These are phyloP conservation scores for Kuraishia hungarica DNA, from an alignment of 805 yeast genomes.

Conservation along the genomic window DNA sequence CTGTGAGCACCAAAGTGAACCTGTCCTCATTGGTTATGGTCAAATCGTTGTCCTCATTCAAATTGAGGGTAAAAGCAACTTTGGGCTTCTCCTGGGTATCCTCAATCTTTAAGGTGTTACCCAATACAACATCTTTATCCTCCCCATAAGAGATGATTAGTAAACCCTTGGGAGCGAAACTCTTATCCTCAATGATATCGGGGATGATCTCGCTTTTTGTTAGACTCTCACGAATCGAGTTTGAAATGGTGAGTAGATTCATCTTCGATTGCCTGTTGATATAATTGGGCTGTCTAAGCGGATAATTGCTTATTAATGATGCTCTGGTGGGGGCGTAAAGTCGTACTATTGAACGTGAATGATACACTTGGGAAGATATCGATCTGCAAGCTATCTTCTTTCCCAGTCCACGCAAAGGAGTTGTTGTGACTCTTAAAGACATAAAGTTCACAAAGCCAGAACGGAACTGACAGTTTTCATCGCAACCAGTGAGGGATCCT, in stretches of 20 bases:
- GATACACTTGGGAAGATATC: neutral
- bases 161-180: conserved; percentile 37
- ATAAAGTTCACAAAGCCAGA: neutral
- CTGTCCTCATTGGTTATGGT: conserved; percentile 36
- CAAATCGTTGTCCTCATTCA: conserved; percentile 28
- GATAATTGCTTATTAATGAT: neutral
- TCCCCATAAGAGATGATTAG: conserved; percentile 58
- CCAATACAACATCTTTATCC: conserved; percentile 61
- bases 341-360: neutral
- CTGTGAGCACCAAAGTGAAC: conserved; percentile 75
- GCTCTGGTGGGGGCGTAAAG: neutral
- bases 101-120: conserved; percentile 57
- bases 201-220: conserved; percentile 42
- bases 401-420: neutral
- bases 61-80: conserved; percentile 54
- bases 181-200: conserved; percentile 36
- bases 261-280: conserved; percentile 11
- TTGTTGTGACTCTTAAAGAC: neutral
- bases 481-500: neutral
- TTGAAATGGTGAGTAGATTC: conserved; percentile 44
- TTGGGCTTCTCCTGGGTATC: conserved; percentile 64
- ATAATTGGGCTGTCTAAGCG: neutral
- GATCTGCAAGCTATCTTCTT: neutral
- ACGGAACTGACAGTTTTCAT: neutral
- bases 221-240: conserved; percentile 43